Base-by-base conservation (phyloP, 225 moss, liverwort and hornwort species). In the Lunularia cruciata region DNA sequence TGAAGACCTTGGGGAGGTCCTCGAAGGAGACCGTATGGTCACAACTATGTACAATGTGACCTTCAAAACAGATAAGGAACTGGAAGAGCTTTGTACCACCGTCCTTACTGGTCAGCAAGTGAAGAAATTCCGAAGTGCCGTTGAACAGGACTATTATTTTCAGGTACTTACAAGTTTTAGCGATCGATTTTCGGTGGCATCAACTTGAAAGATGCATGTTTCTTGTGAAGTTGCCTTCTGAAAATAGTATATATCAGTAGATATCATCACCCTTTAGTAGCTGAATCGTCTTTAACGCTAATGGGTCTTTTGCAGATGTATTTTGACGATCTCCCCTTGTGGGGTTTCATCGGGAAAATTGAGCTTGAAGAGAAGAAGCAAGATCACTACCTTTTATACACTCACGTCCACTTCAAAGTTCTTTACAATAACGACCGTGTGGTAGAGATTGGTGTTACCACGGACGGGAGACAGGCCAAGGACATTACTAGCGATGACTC, bases 21-120 rank as follows among this genome's bases (percentile, higher is more conserved):
- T 95, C 57, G 95, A 95, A 78, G 95, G 95, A 49, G 95, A 95
- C 74, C 92, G 95, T 16, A 95, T 95, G 95, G 95, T 90, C 69
- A 92, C 78, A 72, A 90, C 92, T 10, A 80, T 79, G 33, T 95
- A 90, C 82, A 95, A 90, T 75, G 77, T 92, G 33, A 84, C 86
- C 35, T 95, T 92, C 16, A 92, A 79, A 75, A 76, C 58, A 38
- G 86, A 92, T 68, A 95, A 88, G 79, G 70, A 68, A 52, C 48
- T 72, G 16, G 84, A 88, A 77, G 78, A 74, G 67, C 85, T 95
- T 35, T 95, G 95, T 72, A 28, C 76, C 30, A 79, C 84, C 34
- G 74, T 75, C 3, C 83, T 95, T 13, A 67, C 67, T 10, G 72
- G 72, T 15, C 73, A 73, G 39, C 84, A 92, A 52, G 72, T 90